Evolutionary conservation across 176 grass and related monocot genomes (phyloP), one percentile per base, ranked within the genome.

Genomic region (Dendrocalamus sinicus): DNA sequence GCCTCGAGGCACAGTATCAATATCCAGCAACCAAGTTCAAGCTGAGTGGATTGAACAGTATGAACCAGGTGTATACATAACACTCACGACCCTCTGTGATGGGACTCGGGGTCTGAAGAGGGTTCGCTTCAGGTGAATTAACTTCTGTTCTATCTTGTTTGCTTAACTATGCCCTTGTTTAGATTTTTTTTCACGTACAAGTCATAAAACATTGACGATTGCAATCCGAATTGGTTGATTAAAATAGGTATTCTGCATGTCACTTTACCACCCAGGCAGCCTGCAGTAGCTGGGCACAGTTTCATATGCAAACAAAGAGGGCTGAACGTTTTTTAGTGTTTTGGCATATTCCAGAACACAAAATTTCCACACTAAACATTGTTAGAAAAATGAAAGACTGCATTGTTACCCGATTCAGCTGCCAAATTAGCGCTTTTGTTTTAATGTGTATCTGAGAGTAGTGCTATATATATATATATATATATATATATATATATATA

Each of bases 41-140:
- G 90, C 88, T 13, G 94, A 96, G 66, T 94, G 94, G 89, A 96
- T 96, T 17, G 94, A 96, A 63, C 94, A 96, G 70, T 96, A 94
- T 12, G 94, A 96, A 86, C 89, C 91, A 47, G 94, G 94, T 65
- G 91, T 96, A 70, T 96, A 94, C 88, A 94, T 96, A 84, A 96
- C 94, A 40, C 91, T 96, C 63, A 85, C 90, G 28, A 89, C 94
- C 52, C 92, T 94, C 60, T 79, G 67, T 43, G 94, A 96, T 77
- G 94, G 94, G 35, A 90, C 94, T 35, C 84, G 91, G 57, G 94
- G 94, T 88, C 79, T 96, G 41, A 96, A 96, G 88, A 89, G 94
- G 59, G 94, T 96, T 68, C 94, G 94, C 65, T 96, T 96, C 91
- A 96, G 94, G 94, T 96, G 84, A 90, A 81, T 75, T 74, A 35